Base-by-base conservation (phyloP, 768 basidiomycete genomes). In the Cytidiella melzeri region DNA sequence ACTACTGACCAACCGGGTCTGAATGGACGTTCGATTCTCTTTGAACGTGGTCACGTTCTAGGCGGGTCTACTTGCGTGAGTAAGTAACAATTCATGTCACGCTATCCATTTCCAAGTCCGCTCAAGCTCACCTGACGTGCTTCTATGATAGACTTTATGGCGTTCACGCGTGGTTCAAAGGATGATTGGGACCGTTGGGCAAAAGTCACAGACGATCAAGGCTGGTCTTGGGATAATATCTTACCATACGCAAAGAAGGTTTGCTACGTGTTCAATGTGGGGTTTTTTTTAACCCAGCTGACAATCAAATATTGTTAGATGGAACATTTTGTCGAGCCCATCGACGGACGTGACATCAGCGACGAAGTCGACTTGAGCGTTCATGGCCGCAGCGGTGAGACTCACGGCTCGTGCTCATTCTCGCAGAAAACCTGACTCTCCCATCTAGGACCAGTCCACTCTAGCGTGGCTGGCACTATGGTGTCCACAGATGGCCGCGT, bases 141-240 rank as follows among this genome's bases (percentile, higher is more conserved):
- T n/a, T n/a, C n/a, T n/a, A 15, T 7, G 15, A 7, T 34, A 62
- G 61, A 64, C 43, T 52, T 48, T 44, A 51, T 61, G 56, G 43
- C 51, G 10, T 63, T 55, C 50, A 60, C 54, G 21, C 60, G 63
- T 18, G 63, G 58, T 0, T 52, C 62, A 5, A 25, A 45, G 25
- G 58, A 57, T 26, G 57, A 59, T 26, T 63, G 23, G 7, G 52
- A 64, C 41, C 51, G 55, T 13, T 55, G 26, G n/a, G 63, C 64
- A 0, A 34, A 38, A 3, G 26, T 58, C 5, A 58, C 60, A 20
- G 61, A 55, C 9, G 62, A 65, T 41, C 7, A 30, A 12, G 61
- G 61, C 1, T 64, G 63, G 64, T 55, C 51, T 3, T 63, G 59
- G 59, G 41, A 55, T 5, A 39, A 37, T 9, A 24, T 63, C 2